A percentile compares a stretch with the other conserved stretches of the same genome.
phyloP scores from a whole-genome alignment of 495 filamentous ascomycete species.

The Daldinia loculata region DNA sequence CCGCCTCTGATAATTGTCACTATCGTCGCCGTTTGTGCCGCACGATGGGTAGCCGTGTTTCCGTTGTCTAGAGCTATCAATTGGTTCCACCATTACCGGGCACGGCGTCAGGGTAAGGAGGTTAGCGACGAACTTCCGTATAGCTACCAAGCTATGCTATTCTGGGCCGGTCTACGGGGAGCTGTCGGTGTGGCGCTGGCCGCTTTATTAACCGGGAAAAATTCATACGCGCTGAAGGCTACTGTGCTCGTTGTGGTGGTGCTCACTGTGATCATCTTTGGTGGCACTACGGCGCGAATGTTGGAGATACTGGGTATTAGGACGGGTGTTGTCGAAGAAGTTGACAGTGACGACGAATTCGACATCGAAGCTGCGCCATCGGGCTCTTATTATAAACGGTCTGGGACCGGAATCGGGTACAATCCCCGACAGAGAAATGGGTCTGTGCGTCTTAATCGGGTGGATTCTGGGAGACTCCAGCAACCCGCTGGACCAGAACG shows the following conservation, averaged over 20 bases:
- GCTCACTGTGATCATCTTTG: slow-evolving; percentile 97
- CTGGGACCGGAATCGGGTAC: slow-evolving; percentile 74
- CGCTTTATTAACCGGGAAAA: slow-evolving; percentile 82
- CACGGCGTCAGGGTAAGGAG: slow-evolving; percentile 77
- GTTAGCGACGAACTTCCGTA: slow-evolving; percentile 90
- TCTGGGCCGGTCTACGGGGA: slow-evolving; percentile 96
- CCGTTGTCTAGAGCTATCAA: slow-evolving; percentile 91
- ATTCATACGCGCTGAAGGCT: slow-evolving; percentile 80
- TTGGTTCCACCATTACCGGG: slow-evolving; percentile 91
- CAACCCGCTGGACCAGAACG: slow-evolving; percentile 53
- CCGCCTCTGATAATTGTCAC: slow-evolving; percentile 95
- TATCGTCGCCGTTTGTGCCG: slow-evolving; percentile 87
- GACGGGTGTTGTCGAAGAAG: slow-evolving; percentile 94
- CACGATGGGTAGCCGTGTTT: slow-evolving; percentile 92
- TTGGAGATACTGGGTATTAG: slow-evolving; percentile 93
- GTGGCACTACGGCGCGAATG: slow-evolving; percentile 98
- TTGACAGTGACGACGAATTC: slow-evolving; percentile 97
- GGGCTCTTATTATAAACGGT: slow-evolving; percentile 77
- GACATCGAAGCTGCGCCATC: slow-evolving; percentile 88
- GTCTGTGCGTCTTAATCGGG: slow-evolving; percentile 46
- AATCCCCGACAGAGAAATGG: slow-evolving; percentile 66
- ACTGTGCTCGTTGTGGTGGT: slow-evolving; percentile 97
- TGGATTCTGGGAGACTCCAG: slow-evolving; percentile 41
- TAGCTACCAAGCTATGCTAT: slow-evolving; percentile 95
- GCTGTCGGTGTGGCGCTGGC: slow-evolving; percentile 96